Evolutionary conservation across 345 rosid genomes (phyloP).

Genomic region (Erysimum cheiranthoides): DNA sequence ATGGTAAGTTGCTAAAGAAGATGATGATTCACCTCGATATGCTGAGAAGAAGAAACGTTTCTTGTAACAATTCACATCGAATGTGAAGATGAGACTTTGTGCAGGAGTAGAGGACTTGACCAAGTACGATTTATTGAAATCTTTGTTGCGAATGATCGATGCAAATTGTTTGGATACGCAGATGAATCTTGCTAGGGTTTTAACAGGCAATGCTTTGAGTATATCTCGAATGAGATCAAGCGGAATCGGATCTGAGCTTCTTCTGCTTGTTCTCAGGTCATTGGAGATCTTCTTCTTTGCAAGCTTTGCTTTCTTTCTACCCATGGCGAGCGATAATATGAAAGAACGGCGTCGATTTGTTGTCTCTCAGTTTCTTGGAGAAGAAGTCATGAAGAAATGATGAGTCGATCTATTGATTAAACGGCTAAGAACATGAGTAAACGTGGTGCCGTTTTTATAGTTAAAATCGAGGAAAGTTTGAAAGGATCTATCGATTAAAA

Average conservation of each 20-base stretch:
- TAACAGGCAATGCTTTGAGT: constrained; percentile 12
- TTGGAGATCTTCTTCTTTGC: constrained; percentile 1
- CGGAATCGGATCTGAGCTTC: background rate
- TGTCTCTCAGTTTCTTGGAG: background rate
- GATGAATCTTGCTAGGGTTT: constrained; percentile 18
- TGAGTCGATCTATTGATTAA: too few species aligned
- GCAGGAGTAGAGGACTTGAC: constrained; percentile 7
- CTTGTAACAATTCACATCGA: background rate
- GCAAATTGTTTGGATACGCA: background rate
- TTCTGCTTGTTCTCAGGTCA: constrained; percentile 16
- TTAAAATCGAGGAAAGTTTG: background rate
- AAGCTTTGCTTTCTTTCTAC: background rate
- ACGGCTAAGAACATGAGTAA: too few species aligned
- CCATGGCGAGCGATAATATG: constrained; percentile 10
- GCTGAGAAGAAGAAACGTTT: constrained; percentile 11
- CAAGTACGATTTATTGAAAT: constrained; percentile 17
- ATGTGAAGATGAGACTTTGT: constrained; percentile 24
- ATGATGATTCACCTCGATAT: background rate
- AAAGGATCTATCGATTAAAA: background rate
- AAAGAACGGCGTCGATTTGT: background rate
- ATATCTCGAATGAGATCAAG: constrained; percentile 7
- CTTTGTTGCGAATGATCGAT: constrained; percentile 13
- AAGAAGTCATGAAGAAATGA: background rate
- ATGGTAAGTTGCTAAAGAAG: constrained; percentile 26
- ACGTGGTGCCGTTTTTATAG: background rate